Evolutionary conservation across 768 basidiomycete genomes (phyloP), one percentile per base, ranked within the genome.

Genomic region (Boletus patriciae): DNA sequence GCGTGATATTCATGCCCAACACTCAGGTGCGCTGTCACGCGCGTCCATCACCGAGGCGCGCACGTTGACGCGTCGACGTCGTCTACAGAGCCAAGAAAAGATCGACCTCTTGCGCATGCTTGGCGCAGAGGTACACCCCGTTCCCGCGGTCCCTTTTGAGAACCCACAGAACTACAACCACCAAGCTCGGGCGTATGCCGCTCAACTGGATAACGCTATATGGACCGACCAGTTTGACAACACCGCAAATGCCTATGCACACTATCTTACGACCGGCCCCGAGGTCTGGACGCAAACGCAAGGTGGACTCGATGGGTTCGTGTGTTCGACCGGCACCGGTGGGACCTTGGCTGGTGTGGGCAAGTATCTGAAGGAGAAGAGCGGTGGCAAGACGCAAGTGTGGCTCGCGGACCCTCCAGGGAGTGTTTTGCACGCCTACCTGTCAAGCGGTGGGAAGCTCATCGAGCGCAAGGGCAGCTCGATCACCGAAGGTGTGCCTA

Each of bases 221-320:
- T 98, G 97, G 96, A 98, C 93, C 9, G 83, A 99, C 76, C 97
- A 99, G 73, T 98, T 99, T 67, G 96, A 98, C 76, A 98, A 98
- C 74, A 85, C 80, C 25, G 93, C 96, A 19, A 99, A 99, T 69
- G 85, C 95, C 16, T 65, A 86, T 21, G 88, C 86, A 19, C 97
- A 99, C 70, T 97, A 95, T 71, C 68, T 77, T 38, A 84, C 93
- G 5, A 99, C 96, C 4, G 97, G 96, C 1, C 97, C 97, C 0
- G 97, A 99, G 74, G 95, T 99, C 50, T 97, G 93, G 93, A 83
- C 84, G 50, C 96, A 98, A 71, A 93, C 86, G 2, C 63, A 77
- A 37, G 93, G 92, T 3, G 76, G 80, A 15, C 57, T 98, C 2
- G 89, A 97, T 66, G 97, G 80, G n/a, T 99, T 99, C 75, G 82